These are phyloP conservation scores for Sarcomyxa edulis DNA, from an alignment of 768 basidiomycete species.

Conservation along the genomic window DNA sequence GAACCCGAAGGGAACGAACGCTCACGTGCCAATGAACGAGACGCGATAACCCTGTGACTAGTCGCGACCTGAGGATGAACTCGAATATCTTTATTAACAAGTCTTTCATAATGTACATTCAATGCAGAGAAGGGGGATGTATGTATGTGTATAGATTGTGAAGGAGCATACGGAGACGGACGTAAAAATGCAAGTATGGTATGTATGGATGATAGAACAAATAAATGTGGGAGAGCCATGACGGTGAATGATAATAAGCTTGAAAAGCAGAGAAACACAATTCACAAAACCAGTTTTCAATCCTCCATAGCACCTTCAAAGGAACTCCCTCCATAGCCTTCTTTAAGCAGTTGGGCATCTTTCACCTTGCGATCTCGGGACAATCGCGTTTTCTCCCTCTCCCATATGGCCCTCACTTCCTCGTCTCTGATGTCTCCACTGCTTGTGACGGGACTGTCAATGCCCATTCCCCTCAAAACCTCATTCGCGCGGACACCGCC, in stretches of 20 bases:
- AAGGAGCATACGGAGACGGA: too few relatives aligned
- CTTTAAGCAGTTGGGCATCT: slow-evolving; percentile 8
- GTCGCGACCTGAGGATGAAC: too few relatives aligned
- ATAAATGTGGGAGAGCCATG: too few relatives aligned
- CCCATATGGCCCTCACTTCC: slow-evolving; percentile 49
- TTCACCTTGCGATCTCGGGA: slow-evolving; percentile 35
- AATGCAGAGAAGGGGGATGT: too few relatives aligned
- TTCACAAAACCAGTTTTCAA: slow-evolving; percentile 16
- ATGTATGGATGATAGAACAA: slow-evolving; percentile 1
- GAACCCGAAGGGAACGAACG: too few relatives aligned
- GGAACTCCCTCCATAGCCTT: slow-evolving; percentile 10
- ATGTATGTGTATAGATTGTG: too few relatives aligned
- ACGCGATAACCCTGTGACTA: too few relatives aligned
- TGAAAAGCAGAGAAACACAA: neutral
- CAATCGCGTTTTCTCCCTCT: slow-evolving; percentile 42
- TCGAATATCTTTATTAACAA: too few relatives aligned
- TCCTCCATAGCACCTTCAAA: slow-evolving; percentile 43
- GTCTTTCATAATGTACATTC: too few relatives aligned
- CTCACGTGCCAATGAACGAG: too few relatives aligned
- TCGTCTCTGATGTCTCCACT: slow-evolving; percentile 39
- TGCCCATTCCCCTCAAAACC: slow-evolving; percentile 64
- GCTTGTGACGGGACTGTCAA: slow-evolving; percentile 22
- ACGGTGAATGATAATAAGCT: too few relatives aligned
- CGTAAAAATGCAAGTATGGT: slow-evolving; percentile 9
- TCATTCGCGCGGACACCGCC: slow-evolving; percentile 66